Percentiles rank a stretch among this genome's conserved stretches.
These are phyloP conservation scores for Phytophthora tentaculata DNA, from an alignment of 352 stramenopile species.

Conservation along the genomic window DNA sequence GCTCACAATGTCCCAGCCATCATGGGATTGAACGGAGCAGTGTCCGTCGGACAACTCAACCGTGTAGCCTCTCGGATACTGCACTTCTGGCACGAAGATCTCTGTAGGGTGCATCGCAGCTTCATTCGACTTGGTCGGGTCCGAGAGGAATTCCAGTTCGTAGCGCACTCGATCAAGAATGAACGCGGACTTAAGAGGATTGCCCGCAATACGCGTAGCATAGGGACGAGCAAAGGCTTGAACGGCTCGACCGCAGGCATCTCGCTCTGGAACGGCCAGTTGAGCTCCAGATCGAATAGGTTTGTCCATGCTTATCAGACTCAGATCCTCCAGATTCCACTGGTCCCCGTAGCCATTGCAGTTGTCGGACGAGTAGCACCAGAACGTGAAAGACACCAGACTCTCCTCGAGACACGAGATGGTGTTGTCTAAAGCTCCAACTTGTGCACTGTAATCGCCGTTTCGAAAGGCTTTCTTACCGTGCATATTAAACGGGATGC, in stretches of 20 bases:
- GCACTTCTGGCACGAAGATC: slow-evolving; percentile 77
- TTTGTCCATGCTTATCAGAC: slow-evolving; percentile 69
- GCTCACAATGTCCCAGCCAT: slow-evolving; percentile 70
- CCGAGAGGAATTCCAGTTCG: slow-evolving; percentile 57
- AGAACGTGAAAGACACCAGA: slow-evolving; percentile 87
- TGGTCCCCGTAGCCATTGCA: slow-evolving; percentile 77
- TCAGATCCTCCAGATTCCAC: slow-evolving; percentile 91
- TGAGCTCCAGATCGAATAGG: slow-evolving; percentile 20
- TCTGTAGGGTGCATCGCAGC: slow-evolving; percentile 44
- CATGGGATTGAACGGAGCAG: slow-evolving; percentile 49
- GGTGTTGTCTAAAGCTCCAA: slow-evolving; percentile 71
- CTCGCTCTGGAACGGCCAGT: slow-evolving; percentile 27
- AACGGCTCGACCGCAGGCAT: slow-evolving; percentile 52
- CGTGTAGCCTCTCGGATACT: slow-evolving; percentile 73
- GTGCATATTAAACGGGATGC: slow-evolving; percentile 78
- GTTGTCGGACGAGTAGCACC: slow-evolving; percentile 90
- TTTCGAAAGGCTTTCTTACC: slow-evolving; percentile 45
- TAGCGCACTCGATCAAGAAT: slow-evolving; percentile 56
- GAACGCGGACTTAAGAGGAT: slow-evolving; percentile 69
- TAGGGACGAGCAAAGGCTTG: slow-evolving; percentile 73
- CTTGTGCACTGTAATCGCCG: slow-evolving; percentile 53
- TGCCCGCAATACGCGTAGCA: slow-evolving; percentile 70
- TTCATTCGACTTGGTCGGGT: slow-evolving; percentile 42
- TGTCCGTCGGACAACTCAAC: slow-evolving; percentile 66
- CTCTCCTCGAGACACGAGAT: slow-evolving; percentile 67